Evolutionary conservation across 345 rosid species (phyloP), one percentile per base, ranked within the genome.

Genomic region (Adansonia digitata): DNA sequence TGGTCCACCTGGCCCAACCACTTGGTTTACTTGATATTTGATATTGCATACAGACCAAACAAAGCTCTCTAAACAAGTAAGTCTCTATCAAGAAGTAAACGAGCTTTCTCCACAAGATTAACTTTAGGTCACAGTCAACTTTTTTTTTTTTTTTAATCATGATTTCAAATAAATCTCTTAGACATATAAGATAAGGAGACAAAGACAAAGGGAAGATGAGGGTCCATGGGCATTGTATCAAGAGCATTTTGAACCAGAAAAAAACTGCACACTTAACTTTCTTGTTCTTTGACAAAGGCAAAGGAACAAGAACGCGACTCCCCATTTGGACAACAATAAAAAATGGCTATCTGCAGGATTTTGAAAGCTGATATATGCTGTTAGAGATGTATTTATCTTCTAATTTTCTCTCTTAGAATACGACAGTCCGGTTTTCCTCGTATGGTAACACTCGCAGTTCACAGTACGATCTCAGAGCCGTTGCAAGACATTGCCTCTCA

Each of bases 361-460:
- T 34, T 15, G 22, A 61, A 61, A 31, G 66, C 22, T 61, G 42
- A 42, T 18, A 31, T 20, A 20, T 7, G 14, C 27, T 7, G 12
- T 34, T 57, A n/a, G 24, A 35, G 68, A 55, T 24, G n/a, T n/a
- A n/a, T n/a, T 29, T 45, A 5, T 45, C 18, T 46, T 60, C 69
- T n/a, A 12, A 43, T 45, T 73, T 43, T 12, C 3, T 7, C 66
- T 46, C 59, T 89, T 79, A 93, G 74, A 95, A 93, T 42, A 90
- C 96, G 22, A 94, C 96, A 42, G 96, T 91, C 82, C 82, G 89
- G 78, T 89, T 87, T 63, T 82, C 79, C 65, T 84, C 91, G 1
- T 82, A 91, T 79, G 92, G 94, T 52, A 95, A 83, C 13, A 93
- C 94, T 40, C 99, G 89, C 68, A 95, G 81, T 79, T 95, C 98